Evolutionary conservation across 257 asterid genomes (phyloP), one percentile per base, ranked within the genome.

Genomic region (Nicotiana sylvestris): DNA sequence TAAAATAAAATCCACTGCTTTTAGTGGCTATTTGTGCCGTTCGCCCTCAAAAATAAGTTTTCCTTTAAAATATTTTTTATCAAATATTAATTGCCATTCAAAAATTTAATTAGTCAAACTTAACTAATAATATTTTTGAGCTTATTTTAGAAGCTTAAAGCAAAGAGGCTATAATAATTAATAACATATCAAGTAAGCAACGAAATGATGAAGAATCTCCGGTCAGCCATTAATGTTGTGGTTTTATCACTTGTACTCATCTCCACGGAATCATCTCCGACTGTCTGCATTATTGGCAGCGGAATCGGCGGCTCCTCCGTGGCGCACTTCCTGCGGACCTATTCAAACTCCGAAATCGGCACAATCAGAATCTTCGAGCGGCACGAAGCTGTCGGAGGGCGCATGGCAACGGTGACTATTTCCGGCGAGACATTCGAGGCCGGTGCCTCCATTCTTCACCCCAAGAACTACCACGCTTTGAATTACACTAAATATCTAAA

Each of bases 291-390:
- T 84, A 85, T 96, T 87, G 99, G 99, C 87, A 80, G 93, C 90
- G 99, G 99, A 80, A 93, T 96, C 92, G 95, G 97, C 86, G 99
- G 99, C 82, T 89, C 99, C 83, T 94, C 99, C 70, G 97, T 92
- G 56, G 98, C 99, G 30, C 97, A 94, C 87, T 93, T 94, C 90
- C 93, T 96, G 86, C 98, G 99, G 84, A 88, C 39, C 62, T 94
- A 96, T 90, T 82, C 97, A 81, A 82, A 83, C 70, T 94, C 80
- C 82, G 58, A 18, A 32, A 78, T 89, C 85, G 88, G 87, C 29
- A 77, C 69, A 49, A 89, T 96, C 86, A 77, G 86, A 57, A 81
- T 96, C 51, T 94, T 94, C 86, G 99, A 96, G 87, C 89, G 97
- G 6, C 84, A 90, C 77, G 86, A 84, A 82, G 66, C 85, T 82